Conservation (phyloP, 2,329 filamentous ascomycete genomes). For the Cladosporium sp. region DNA sequence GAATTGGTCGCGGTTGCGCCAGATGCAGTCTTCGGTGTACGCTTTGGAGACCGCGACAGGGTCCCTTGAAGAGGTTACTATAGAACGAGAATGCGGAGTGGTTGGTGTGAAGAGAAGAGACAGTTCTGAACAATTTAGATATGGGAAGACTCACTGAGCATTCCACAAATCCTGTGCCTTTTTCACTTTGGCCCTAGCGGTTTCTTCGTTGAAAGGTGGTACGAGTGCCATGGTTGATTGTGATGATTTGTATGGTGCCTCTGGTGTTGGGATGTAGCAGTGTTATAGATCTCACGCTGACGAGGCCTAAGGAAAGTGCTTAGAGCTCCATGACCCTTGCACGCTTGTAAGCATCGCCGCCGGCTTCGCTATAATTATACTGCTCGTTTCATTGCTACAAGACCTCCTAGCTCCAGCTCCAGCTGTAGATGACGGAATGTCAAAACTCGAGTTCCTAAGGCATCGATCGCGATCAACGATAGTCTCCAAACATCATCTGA, state of each 20-base stretch:
- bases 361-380: too few relatives aligned
- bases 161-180: slow-evolving; percentile 81
- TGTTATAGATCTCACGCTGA: too few relatives aligned
- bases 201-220: slow-evolving; percentile 71
- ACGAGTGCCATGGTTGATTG: slow-evolving; percentile 36
- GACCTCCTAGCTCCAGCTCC: too few relatives aligned
- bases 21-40: slow-evolving; percentile 71
- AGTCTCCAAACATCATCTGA: too few relatives aligned
- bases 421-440: too few relatives aligned
- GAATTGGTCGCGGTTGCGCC: slow-evolving; percentile 72
- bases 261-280: too few relatives aligned
- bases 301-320: too few relatives aligned
- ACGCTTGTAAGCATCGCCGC: too few relatives aligned
- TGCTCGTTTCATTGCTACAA: too few relatives aligned
- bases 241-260: not conserved
- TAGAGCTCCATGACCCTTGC: too few relatives aligned
- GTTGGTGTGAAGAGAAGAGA: not conserved
- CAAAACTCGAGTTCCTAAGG: too few relatives aligned
- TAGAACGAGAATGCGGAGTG: not conserved
- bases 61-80: slow-evolving; percentile 43
- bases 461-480: too few relatives aligned
- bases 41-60: slow-evolving; percentile 60
- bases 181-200: slow-evolving; percentile 71
- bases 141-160: slow-evolving; percentile 51
- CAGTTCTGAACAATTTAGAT: not conserved